These are phyloP conservation scores for Penicillium maclennaniae DNA, from an alignment of 495 filamentous ascomycete genomes.

Conservation along the genomic window DNA sequence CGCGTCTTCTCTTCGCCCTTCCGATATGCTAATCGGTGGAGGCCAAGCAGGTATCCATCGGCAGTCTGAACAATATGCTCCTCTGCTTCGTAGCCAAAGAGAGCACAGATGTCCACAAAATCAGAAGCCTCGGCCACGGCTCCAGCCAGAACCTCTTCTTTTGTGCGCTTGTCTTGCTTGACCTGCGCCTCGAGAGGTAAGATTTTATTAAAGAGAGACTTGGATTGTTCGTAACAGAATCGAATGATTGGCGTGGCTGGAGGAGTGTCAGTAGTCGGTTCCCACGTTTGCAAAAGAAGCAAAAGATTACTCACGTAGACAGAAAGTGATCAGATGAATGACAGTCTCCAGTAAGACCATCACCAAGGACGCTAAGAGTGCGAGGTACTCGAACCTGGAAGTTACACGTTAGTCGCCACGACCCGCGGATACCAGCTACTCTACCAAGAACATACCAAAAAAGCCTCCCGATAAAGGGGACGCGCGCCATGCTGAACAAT, in stretches of 20 bases:
- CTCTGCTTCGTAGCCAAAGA: conserved; percentile 88
- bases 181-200: conserved; percentile 63
- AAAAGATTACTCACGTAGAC: conserved; percentile 63
- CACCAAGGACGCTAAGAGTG: conserved; percentile 75
- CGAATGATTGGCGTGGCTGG: conserved; percentile 71
- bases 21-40: conserved; percentile 81
- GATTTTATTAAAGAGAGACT: conserved; percentile 75
- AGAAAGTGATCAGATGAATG: conserved; percentile 83
- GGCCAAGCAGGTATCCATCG: conserved; percentile 88
- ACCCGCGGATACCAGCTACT: conserved; percentile 1
- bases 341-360: conserved; percentile 76
- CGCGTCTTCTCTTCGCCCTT: conserved; percentile 68
- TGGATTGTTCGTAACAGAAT: conserved; percentile 79
- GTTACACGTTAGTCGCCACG: conserved; percentile 3
- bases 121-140: conserved; percentile 70
- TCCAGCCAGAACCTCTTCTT: conserved; percentile 37
- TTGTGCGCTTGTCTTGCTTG: conserved; percentile 41
- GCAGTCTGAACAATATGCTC: conserved; percentile 93
- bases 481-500: conserved; percentile 54
- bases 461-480: conserved; percentile 81
- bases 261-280: conserved; percentile 18
- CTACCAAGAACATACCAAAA: conserved; percentile 51
- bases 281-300: neutral
- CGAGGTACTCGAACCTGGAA: conserved; percentile 74
- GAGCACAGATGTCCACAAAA: conserved; percentile 84